These are phyloP conservation scores for Reticulascus tulasneorum DNA, from an alignment of 2,329 filamentous ascomycete genomes.

Conservation along the genomic window DNA sequence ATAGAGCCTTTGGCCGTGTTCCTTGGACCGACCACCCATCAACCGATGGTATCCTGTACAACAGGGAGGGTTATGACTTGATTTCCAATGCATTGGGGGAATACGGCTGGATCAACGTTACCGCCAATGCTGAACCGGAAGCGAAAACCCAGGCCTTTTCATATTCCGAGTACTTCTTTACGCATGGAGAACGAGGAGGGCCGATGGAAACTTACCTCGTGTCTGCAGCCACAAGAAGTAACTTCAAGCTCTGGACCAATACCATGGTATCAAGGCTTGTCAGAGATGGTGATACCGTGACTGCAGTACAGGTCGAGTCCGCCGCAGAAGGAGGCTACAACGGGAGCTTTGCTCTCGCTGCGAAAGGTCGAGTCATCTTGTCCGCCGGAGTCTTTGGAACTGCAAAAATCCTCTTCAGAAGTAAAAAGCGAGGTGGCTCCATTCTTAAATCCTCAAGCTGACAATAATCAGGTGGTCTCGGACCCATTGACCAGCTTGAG, in stretches of 20 bases:
- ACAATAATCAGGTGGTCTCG: neutral
- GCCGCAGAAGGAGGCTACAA: neutral
- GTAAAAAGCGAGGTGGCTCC: neutral
- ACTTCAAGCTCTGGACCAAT: neutral
- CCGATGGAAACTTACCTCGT: neutral
- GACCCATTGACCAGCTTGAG: neutral
- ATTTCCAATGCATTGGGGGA: neutral
- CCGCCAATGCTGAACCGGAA: neutral
- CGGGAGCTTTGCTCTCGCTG: neutral
- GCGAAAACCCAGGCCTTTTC: neutral
- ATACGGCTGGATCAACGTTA: neutral
- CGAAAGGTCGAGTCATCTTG: neutral
- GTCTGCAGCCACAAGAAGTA: neutral
- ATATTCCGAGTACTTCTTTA: neutral
- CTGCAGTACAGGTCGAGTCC: neutral
- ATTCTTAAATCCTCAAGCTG: neutral
- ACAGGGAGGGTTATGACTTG: neutral
- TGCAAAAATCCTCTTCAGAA: neutral
- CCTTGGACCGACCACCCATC: neutral
- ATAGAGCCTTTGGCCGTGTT: neutral
- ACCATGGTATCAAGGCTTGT: neutral
- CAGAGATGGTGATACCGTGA: neutral
- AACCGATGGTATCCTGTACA: neutral
- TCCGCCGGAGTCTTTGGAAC: conserved; percentile 1
- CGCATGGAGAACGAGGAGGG: neutral